Evolutionary conservation across 2,329 filamentous ascomycete genomes (phyloP).

Genomic region (Graphilbum sp.): DNA sequence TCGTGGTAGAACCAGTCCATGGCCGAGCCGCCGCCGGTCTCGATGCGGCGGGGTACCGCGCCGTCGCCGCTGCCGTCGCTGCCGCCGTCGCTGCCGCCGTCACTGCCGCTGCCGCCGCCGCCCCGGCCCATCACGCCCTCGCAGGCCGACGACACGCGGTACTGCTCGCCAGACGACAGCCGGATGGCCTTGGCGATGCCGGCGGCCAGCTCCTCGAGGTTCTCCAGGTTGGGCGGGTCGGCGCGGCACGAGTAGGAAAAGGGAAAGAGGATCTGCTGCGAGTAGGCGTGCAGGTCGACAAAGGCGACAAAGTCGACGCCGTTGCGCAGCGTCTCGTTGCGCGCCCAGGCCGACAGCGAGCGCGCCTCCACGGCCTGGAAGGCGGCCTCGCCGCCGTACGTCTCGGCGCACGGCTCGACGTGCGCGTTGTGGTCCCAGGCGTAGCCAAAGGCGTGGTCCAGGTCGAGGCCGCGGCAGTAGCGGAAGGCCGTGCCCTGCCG

Average conservation of each 20-base stretch:
- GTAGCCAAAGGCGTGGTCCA: conserved; percentile 76
- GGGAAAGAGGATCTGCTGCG: conserved; percentile 85
- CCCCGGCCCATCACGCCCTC: conserved; percentile 47
- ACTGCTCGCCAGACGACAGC: conserved; percentile 57
- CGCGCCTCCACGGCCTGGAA: conserved; percentile 73
- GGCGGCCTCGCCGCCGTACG: conserved; percentile 66
- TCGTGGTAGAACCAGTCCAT: conserved; percentile 95
- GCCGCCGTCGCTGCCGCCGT: conserved; percentile 33
- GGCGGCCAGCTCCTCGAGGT: conserved; percentile 75
- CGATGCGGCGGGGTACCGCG: conserved; percentile 54
- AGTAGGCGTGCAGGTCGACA: conserved; percentile 86
- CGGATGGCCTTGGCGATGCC: conserved; percentile 83
- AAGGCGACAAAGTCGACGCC: conserved; percentile 68
- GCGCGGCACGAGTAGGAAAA: conserved; percentile 72
- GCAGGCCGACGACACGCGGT: conserved; percentile 71
- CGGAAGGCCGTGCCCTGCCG: conserved; percentile 65
- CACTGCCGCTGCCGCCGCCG: conserved; percentile 30
- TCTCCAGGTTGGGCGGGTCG: conserved; percentile 73
- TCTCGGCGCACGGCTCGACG: conserved; percentile 78
- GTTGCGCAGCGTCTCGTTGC: conserved; percentile 54
- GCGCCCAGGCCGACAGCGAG: conserved; percentile 65
- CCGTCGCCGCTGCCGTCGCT: conserved; percentile 53
- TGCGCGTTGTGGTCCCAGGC: conserved; percentile 55
- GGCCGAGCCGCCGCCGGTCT: conserved; percentile 66
- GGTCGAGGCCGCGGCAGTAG: conserved; percentile 76